Percentiles rank a stretch among this genome's conserved stretches.
Evolutionary conservation across 2,329 filamentous ascomycete species (phyloP).

Genomic region (Stagonosporopsis tanaceti): DNA sequence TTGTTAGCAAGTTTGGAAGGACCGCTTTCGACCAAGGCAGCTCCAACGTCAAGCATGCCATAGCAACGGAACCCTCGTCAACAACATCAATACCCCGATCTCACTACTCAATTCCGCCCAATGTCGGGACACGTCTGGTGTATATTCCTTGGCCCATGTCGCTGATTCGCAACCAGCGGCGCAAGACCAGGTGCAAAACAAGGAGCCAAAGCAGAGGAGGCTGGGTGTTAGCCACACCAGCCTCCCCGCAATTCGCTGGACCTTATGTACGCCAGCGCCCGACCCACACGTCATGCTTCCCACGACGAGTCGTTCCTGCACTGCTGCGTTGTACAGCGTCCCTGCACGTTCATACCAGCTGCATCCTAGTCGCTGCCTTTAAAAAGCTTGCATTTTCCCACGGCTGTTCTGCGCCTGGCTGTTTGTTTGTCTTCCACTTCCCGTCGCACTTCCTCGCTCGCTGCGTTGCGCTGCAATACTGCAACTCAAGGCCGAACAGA

Average conservation of each 20-base stretch:
- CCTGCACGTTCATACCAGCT: constrained; percentile 11
- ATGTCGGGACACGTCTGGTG: not conserved
- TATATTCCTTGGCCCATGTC: constrained; percentile 2
- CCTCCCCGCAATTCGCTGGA: constrained; percentile 15
- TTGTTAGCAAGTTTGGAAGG: constrained; percentile 1
- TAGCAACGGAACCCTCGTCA: constrained; percentile 7
- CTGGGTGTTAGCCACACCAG: constrained; percentile 16
- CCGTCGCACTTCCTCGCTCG: not conserved
- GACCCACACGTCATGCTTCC: constrained; percentile 18
- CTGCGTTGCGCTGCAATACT: constrained; percentile 1
- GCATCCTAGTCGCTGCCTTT: constrained; percentile 13
- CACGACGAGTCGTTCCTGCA: constrained; percentile 19
- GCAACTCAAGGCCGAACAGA: too few relatives aligned
- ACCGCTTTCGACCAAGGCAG: constrained; percentile 14
- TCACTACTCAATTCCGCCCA: not conserved
- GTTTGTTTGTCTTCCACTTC: not conserved
- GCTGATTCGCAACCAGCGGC: constrained; percentile 4
- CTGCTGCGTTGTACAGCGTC: constrained; percentile 19
- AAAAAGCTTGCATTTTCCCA: constrained; percentile 13
- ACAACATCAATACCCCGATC: not conserved
- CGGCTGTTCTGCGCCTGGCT: constrained; percentile 6
- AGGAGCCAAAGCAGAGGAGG: constrained; percentile 4
- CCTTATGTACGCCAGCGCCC: constrained; percentile 4
- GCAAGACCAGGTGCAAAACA: constrained; percentile 12
- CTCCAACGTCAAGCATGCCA: constrained; percentile 6